These are phyloP conservation scores for Thielaviopsis cerberus DNA, from an alignment of 2,329 filamentous ascomycete species.

Conservation along the genomic window DNA sequence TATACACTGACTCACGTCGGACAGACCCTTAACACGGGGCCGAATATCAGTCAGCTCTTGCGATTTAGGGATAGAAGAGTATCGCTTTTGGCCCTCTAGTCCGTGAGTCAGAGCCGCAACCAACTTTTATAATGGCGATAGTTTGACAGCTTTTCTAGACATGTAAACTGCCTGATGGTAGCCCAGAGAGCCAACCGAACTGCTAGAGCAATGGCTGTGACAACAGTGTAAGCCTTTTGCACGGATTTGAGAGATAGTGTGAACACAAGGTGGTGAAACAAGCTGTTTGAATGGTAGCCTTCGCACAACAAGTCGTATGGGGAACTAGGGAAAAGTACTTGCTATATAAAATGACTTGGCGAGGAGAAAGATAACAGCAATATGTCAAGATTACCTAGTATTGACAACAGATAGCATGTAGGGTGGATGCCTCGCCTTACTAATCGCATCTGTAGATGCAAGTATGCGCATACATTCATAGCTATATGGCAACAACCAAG, in stretches of 20 bases:
- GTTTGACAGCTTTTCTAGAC: slow-evolving; percentile 47
- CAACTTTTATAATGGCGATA: slow-evolving; percentile 66
- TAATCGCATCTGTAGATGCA: too few relatives aligned
- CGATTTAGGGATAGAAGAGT: slow-evolving; percentile 35
- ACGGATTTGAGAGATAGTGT: not conserved
- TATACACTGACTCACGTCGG: slow-evolving; percentile 67
- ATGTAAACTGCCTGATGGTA: slow-evolving; percentile 44
- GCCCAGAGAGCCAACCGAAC: slow-evolving; percentile 45
- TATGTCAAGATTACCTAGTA: too few relatives aligned
- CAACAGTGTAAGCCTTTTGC: not conserved
- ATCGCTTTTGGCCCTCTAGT: slow-evolving; percentile 26
- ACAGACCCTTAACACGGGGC: slow-evolving; percentile 53
- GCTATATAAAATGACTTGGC: too few relatives aligned
- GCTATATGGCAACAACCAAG: too few relatives aligned
- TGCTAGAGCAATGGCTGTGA: not conserved
- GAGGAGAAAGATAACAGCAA: too few relatives aligned
- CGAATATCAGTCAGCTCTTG: slow-evolving; percentile 48
- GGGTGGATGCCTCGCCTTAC: too few relatives aligned
- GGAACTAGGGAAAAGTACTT: too few relatives aligned
- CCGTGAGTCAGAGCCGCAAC: slow-evolving; percentile 54
- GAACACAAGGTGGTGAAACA: not conserved
- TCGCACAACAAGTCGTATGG: too few relatives aligned
- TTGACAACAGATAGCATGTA: too few relatives aligned
- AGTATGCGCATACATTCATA: too few relatives aligned
- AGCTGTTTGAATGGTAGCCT: too few relatives aligned